Conservation (phyloP, 345 rosid genomes). For the Combretum micranthum region DNA sequence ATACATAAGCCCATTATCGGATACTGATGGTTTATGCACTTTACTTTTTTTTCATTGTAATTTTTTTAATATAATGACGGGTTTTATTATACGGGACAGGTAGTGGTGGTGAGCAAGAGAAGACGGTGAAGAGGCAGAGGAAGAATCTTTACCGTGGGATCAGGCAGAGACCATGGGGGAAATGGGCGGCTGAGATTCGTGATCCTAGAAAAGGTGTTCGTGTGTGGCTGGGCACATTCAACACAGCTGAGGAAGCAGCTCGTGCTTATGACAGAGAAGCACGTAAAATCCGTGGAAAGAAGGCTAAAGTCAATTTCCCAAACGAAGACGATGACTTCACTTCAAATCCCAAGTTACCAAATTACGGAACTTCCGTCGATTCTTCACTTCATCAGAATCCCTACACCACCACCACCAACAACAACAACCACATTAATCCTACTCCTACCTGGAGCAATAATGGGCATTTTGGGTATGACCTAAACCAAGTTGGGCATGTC, state of each 20-base stretch:
- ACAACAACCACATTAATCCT: no score
- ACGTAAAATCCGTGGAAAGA: slow-evolving; percentile 72
- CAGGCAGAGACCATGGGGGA: slow-evolving; percentile 94
- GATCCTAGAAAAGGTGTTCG: slow-evolving; percentile 91
- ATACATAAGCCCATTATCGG: no score
- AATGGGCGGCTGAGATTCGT: slow-evolving; percentile 98
- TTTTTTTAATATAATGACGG: slow-evolving; percentile 4
- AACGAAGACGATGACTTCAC: slow-evolving; percentile 33
- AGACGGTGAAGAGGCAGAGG: slow-evolving; percentile 53
- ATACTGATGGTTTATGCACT: no score
- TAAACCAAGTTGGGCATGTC: slow-evolving; percentile 20
- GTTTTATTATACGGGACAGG: slow-evolving; percentile 27
- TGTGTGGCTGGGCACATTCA: slow-evolving; percentile 92
- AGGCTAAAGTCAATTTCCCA: slow-evolving; percentile 86
- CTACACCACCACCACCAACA: neutral
- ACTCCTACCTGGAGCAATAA: slow-evolving; percentile 2
- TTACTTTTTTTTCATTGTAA: neutral
- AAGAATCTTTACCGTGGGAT: slow-evolving; percentile 83
- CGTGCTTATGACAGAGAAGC: slow-evolving; percentile 86
- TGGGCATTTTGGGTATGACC: slow-evolving; percentile 23
- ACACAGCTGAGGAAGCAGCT: slow-evolving; percentile 89
- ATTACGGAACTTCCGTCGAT: neutral
- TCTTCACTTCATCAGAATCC: slow-evolving; percentile 3
- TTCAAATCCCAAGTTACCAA: neutral
- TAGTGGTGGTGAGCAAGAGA: slow-evolving; percentile 25